phyloP scores from a whole-genome alignment of 139 green algal genomes.

The Tetraselmis chui region DNA sequence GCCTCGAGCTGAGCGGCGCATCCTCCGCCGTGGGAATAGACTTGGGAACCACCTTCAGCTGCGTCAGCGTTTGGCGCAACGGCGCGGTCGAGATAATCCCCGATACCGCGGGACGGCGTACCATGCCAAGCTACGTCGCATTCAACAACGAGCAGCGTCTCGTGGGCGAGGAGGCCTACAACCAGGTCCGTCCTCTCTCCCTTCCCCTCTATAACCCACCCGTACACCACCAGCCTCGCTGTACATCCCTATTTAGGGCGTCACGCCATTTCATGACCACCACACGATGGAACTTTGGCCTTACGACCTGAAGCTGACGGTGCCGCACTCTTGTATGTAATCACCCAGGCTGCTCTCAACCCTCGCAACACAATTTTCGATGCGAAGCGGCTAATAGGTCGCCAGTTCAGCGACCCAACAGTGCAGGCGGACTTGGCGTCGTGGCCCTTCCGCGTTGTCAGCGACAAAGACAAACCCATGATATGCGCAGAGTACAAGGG shows the following conservation, averaged over 20 bases:
- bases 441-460: constrained; percentile 20
- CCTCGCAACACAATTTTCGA: constrained; percentile 6
- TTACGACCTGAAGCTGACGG: too few relatives aligned
- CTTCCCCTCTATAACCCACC: too few relatives aligned
- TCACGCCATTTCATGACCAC: too few relatives aligned
- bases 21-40: background rate
- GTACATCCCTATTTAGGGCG: too few relatives aligned
- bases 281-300: too few relatives aligned
- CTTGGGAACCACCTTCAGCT: background rate
- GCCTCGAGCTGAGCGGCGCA: too few relatives aligned
- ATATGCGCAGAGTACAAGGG: constrained; percentile 17
- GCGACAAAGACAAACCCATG: constrained; percentile 17
- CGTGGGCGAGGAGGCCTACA: background rate
- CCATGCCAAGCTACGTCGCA: background rate
- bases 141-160: background rate
- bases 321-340: too few relatives aligned
- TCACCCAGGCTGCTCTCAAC: background rate
- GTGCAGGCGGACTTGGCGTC: constrained; percentile 7
- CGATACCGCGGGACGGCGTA: background rate
- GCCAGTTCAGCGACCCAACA: background rate
- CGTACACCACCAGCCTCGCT: too few relatives aligned
- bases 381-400: constrained; percentile 10
- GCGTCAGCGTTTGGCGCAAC: background rate
- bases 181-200: too few relatives aligned
- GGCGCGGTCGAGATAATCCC: background rate